Conservation (phyloP, 2,329 filamentous ascomycete species). For the Byssothecium circinans region DNA sequence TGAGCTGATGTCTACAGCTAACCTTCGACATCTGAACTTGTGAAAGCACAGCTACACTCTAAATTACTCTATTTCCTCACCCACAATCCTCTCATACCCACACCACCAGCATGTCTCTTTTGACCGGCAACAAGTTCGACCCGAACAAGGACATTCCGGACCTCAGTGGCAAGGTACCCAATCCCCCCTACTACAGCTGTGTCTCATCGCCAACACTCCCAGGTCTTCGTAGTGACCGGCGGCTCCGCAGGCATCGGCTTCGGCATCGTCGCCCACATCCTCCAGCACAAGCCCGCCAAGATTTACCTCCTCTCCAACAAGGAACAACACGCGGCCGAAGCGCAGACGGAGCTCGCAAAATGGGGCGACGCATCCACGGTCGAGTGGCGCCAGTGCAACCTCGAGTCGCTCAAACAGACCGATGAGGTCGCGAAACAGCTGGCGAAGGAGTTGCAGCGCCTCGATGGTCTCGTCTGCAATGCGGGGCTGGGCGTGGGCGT, state of each 20-base stretch:
- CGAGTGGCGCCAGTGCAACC: constrained; percentile 51
- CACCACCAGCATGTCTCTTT: background rate
- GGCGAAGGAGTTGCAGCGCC: constrained; percentile 44
- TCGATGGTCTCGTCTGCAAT: constrained; percentile 54
- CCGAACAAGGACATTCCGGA: constrained; percentile 47
- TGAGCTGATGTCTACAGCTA: too few relatives aligned
- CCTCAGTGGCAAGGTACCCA: constrained; percentile 40
- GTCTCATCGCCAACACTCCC: background rate
- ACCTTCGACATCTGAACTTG: too few relatives aligned
- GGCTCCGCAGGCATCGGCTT: constrained; percentile 55
- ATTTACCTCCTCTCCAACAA: constrained; percentile 55
- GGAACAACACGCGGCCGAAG: constrained; percentile 52
- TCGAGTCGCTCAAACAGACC: constrained; percentile 51
- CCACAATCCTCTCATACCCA: background rate
- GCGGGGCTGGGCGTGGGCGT: constrained; percentile 54
- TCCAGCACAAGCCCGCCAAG: constrained; percentile 52
- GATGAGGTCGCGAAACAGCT: constrained; percentile 51
- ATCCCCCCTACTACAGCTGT: background rate
- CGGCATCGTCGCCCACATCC: constrained; percentile 56
- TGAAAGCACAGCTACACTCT: too few relatives aligned
- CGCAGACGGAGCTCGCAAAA: constrained; percentile 44
- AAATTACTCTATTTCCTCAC: too few relatives aligned
- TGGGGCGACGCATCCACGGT: constrained; percentile 52
- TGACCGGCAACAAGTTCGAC: constrained; percentile 43
- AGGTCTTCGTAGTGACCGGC: constrained; percentile 54